These are phyloP conservation scores for Lathyrus sativus DNA, from an alignment of 306 rosid genomes.

Conservation along the genomic window DNA sequence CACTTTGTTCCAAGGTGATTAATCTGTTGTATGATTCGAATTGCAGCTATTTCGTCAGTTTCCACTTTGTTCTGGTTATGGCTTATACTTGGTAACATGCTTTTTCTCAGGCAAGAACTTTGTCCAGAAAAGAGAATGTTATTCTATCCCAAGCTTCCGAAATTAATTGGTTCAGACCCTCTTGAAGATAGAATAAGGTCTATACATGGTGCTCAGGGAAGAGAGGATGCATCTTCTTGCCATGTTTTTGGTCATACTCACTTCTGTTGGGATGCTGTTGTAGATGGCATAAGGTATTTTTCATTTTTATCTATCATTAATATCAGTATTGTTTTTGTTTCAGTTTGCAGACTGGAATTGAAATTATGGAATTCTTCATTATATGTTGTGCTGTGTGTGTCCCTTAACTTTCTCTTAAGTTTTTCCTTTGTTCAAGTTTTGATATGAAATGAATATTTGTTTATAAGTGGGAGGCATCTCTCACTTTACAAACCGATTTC, in stretches of 20 bases:
- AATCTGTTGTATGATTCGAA: constrained; percentile 19
- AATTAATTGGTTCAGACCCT: constrained; percentile 77
- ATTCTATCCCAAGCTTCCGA: constrained; percentile 86
- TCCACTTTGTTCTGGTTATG: constrained; percentile 8
- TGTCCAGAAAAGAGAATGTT: constrained; percentile 97
- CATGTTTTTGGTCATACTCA: constrained; percentile 89
- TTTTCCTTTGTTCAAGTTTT: neutral
- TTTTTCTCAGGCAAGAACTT: constrained; percentile 70
- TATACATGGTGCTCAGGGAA: constrained; percentile 62
- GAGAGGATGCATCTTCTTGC: constrained; percentile 55
- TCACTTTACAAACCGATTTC: too few relatives aligned
- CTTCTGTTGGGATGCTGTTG: constrained; percentile 78
- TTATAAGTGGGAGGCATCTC: too few relatives aligned
- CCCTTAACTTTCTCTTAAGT: neutral
- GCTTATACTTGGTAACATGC: constrained; percentile 30
- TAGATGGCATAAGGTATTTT: constrained; percentile 75
- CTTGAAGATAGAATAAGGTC: constrained; percentile 77
- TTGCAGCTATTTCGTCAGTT: constrained; percentile 11
- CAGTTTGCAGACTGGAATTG: neutral
- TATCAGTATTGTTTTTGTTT: neutral
- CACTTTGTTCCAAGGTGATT: constrained; percentile 90
- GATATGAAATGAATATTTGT: too few relatives aligned
- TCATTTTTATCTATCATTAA: neutral
- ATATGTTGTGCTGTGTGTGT: neutral
- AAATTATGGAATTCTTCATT: constrained; percentile 9